Conservation (phyloP, 306 rosid genomes). For the Aeschynomene evenia region DNA sequence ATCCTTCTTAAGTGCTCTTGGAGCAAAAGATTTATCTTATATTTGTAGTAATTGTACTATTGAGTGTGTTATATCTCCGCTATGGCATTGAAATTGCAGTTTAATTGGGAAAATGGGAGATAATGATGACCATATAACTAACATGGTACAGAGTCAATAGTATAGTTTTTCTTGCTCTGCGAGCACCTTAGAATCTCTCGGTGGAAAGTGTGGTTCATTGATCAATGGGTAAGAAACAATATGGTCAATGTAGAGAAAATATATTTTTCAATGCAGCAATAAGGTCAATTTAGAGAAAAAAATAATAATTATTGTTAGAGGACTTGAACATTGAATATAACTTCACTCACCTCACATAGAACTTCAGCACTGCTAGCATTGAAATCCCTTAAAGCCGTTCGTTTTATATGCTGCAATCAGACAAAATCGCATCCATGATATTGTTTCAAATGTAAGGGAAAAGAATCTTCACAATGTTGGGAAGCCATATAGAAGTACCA, state of each 20-base stretch:
- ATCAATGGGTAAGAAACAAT: neutral
- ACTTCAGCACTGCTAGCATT: conserved; percentile 86
- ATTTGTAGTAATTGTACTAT: no score
- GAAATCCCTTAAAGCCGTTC: conserved; percentile 64
- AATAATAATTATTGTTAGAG: neutral
- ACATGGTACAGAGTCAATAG: neutral
- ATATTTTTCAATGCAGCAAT: neutral
- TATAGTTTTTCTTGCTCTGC: neutral
- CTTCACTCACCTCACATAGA: conserved; percentile 67
- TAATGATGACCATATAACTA: neutral
- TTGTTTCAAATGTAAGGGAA: neutral
- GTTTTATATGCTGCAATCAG: conserved; percentile 77
- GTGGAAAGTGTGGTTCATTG: neutral
- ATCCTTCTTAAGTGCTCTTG: neutral
- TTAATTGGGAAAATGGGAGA: neutral
- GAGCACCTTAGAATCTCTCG: neutral
- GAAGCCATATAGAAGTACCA: neutral
- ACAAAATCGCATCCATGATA: conserved; percentile 6
- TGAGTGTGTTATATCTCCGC: neutral
- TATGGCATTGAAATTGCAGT: neutral
- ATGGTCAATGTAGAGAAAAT: neutral
- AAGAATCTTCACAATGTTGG: neutral
- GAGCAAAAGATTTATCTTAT: neutral
- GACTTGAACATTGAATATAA: neutral
- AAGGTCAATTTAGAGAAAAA: neutral